Conservation (phyloP, 352 stramenopile species). For the Ochromonadaceae sp. region DNA sequence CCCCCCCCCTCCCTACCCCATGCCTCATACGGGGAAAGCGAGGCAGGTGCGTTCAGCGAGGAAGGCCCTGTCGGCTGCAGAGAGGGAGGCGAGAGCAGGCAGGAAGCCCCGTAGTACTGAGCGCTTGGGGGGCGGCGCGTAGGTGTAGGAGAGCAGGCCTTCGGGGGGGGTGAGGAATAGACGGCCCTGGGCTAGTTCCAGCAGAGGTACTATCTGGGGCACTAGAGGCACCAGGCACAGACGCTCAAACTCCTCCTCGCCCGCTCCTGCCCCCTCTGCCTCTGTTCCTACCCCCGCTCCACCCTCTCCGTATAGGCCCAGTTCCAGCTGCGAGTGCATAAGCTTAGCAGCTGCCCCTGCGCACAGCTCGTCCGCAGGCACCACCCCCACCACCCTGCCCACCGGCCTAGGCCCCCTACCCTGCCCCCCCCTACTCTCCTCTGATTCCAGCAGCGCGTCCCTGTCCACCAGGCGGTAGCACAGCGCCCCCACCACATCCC, state of each 20-base stretch:
- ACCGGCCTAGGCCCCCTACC: background rate
- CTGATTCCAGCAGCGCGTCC: background rate
- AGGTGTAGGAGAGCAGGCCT: too few species aligned
- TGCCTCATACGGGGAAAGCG: too few species aligned
- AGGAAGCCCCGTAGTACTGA: too few species aligned
- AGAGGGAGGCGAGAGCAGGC: too few species aligned
- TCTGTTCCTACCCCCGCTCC: background rate
- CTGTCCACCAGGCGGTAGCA: background rate
- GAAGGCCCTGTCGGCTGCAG: too few species aligned
- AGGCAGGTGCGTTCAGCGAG: too few species aligned
- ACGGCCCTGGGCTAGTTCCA: too few species aligned
- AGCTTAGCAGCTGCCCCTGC: background rate
- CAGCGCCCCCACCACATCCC: background rate
- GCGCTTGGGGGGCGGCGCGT: too few species aligned
- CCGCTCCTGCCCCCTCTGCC: background rate
- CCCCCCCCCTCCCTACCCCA: too few species aligned
- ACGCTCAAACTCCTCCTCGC: too few species aligned
- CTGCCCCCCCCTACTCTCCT: background rate
- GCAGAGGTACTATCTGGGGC: constrained; percentile 6
- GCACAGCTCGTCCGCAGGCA: constrained; percentile 8
- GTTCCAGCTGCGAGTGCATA: background rate
- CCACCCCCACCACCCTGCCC: constrained; percentile 1
- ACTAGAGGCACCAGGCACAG: constrained; percentile 8
- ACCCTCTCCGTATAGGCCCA: background rate
- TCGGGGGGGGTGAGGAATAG: too few species aligned